Evolutionary conservation across 805 yeast genomes (phyloP), one percentile per base, ranked within the genome.

Genomic region (Ogataea methanolica): DNA sequence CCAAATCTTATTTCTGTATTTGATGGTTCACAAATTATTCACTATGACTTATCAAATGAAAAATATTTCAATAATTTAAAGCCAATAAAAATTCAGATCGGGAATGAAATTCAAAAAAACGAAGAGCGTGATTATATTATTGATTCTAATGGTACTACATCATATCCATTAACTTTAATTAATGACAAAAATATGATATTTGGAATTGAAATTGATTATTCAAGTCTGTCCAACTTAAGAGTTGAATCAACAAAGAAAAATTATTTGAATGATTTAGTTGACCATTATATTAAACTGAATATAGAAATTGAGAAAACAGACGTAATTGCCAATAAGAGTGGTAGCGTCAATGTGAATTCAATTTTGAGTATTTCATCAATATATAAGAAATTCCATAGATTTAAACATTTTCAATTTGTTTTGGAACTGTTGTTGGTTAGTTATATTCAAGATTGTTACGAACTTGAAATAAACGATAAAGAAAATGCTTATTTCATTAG

Each of bases 111-210:
- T 11, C 38, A 23, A 15, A 23, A 42, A 21, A 37, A 31, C 16
- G 43, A 40, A 26, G 39, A 22, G 15, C 33, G 22, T n/a, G 36
- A 36, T 6, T 37, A 33, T 19, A 6, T 12, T 2, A 40, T 14
- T 39, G 19, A 39, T 22, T 57, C 63, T 3, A 60, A 61, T 36
- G 69, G 68, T 4, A 58, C 69, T 48, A 47, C 73, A 31, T 66
- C 75, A n/a, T 78, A 78, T 55, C 83, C 83, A 0, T 60, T 78
- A 21, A 71, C 78, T 5, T 63, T 74, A 33, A 63, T 76, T 34
- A 52, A 66, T n/a, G 69, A 67, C 34, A 75, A 77, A 47, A 81
- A 80, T 33, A 62, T 76, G 43, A 61, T 78, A 7, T 66, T 75
- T 44, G 79, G 82, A 5, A 59, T 76, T n/a, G 82, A 78, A 45